phyloP scores from a whole-genome alignment of 176 grass and related monocot genomes.

The Aegilops umbellulata region DNA sequence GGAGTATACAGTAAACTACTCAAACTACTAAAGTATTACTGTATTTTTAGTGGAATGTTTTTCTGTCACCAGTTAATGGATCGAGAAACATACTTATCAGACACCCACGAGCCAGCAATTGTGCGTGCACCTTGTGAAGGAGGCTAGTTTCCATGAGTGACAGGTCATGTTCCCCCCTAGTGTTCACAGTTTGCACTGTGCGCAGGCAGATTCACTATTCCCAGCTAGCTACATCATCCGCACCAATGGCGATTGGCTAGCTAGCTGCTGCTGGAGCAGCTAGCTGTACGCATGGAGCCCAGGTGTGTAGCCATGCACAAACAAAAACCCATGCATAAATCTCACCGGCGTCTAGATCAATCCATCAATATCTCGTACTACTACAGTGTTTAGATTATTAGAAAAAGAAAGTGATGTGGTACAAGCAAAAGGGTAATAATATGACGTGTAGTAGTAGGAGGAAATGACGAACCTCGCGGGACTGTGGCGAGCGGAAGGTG shows the following conservation, averaged over 20 bases:
- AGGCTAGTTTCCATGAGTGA: background rate
- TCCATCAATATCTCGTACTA: too few species aligned
- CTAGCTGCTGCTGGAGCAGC: background rate
- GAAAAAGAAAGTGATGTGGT: too few species aligned
- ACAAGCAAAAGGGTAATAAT: too few species aligned
- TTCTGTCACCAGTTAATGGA: background rate
- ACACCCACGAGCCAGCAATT: background rate
- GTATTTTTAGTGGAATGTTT: background rate
- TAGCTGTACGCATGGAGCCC: slow-evolving; percentile 21
- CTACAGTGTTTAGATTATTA: too few species aligned
- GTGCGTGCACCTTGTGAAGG: background rate
- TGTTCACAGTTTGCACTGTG: background rate
- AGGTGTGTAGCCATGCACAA: slow-evolving; percentile 20
- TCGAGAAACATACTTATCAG: too few species aligned
- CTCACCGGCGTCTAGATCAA: background rate
- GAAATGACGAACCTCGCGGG: slow-evolving; percentile 55
- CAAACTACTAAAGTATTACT: too few species aligned
- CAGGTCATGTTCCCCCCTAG: background rate
- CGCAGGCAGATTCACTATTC: background rate
- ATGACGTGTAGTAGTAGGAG: too few species aligned
- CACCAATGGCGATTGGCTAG: background rate
- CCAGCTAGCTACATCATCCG: background rate
- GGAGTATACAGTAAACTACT: too few species aligned
- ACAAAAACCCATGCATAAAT: slow-evolving; percentile 3
- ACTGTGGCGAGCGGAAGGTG: slow-evolving; percentile 74